These are phyloP conservation scores for Furcasterigmium sp. DNA, from an alignment of 2,329 filamentous ascomycete species.

Conservation along the genomic window DNA sequence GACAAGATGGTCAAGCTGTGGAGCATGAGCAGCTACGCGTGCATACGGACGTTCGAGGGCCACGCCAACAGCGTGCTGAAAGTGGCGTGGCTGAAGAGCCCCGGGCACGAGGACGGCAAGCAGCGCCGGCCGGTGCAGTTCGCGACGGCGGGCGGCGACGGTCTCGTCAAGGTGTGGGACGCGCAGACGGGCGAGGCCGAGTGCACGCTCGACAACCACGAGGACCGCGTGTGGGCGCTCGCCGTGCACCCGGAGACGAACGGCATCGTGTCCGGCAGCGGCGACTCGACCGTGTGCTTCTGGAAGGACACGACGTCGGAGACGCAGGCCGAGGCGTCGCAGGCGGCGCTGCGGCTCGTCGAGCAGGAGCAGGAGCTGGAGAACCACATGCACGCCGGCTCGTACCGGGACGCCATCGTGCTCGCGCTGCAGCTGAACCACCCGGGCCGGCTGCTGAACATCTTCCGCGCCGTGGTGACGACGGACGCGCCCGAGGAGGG, in stretches of 20 bases:
- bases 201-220: conserved; percentile 92
- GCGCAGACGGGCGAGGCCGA: conserved; percentile 78
- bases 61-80: conserved; percentile 95
- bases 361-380: conserved; percentile 93
- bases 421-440: conserved; percentile 92
- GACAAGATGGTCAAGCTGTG: conserved; percentile 96
- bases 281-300: conserved; percentile 89
- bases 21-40: conserved; percentile 89
- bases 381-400: conserved; percentile 83
- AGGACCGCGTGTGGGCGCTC: conserved; percentile 90
- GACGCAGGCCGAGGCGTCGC: conserved; percentile 69
- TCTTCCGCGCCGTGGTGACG: conserved; percentile 78
- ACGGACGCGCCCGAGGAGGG: conserved; percentile 53
- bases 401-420: conserved; percentile 89
- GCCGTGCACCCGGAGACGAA: conserved; percentile 65
- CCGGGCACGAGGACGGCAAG: conserved; percentile 39
- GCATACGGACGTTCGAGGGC: conserved; percentile 89
- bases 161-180: conserved; percentile 95
- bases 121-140: conserved; percentile 62
- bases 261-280: conserved; percentile 82
- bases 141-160: conserved; percentile 86
- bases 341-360: conserved; percentile 71
- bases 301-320: conserved; percentile 88
- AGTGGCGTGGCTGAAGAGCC: conserved; percentile 73
- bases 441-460: conserved; percentile 74